Conservation (phyloP, 331 rosid species). For the Cydonia oblonga region DNA sequence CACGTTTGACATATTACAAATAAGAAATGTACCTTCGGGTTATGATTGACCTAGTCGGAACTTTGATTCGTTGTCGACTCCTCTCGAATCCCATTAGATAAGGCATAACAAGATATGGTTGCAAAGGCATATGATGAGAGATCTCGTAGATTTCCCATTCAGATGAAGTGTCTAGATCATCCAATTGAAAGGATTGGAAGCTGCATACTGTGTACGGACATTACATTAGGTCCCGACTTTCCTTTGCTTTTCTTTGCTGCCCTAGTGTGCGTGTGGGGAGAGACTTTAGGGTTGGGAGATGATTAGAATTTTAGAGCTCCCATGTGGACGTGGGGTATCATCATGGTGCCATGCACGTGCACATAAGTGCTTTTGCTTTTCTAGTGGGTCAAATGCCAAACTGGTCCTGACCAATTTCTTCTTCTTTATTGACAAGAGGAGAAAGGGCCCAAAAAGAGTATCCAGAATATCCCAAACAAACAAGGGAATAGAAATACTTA, state of each 20-base stretch:
- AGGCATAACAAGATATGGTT: neutral
- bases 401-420: constrained; percentile 28
- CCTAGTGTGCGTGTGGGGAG: constrained; percentile 53
- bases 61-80: neutral
- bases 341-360: constrained; percentile 63
- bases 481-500: neutral
- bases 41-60: neutral
- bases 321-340: constrained; percentile 70
- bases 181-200: constrained; percentile 5
- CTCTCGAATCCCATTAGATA: neutral
- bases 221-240: neutral
- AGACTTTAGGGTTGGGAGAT: constrained; percentile 29
- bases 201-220: constrained; percentile 27
- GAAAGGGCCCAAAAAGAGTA: neutral
- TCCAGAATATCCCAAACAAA: neutral
- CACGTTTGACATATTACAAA: neutral
- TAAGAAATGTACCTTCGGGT: neutral
- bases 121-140: neutral
- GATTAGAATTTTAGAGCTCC: constrained; percentile 31
- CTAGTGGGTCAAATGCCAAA: constrained; percentile 21
- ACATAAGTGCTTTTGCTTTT: constrained; percentile 14
- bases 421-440: neutral
- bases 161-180: constrained; percentile 34
- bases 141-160: constrained; percentile 7
- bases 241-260: neutral